Evolutionary conservation across 768 basidiomycete species (phyloP).

Genomic region (Hebeloma cylindrosporum): DNA sequence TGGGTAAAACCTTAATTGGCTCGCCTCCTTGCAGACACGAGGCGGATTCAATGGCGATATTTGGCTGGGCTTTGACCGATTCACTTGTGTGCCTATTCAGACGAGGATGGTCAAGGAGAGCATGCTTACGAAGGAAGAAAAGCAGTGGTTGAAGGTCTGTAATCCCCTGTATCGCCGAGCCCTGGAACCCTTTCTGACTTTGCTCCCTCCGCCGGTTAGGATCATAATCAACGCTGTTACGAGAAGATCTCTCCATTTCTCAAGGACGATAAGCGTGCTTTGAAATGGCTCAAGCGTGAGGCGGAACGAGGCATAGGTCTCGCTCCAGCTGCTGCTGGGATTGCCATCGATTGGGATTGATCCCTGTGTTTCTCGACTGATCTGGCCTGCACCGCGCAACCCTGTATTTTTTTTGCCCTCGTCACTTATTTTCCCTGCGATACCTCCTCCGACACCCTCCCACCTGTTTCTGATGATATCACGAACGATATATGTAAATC

Average conservation of each 20-base stretch:
- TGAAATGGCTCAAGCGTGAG: conserved; percentile 79
- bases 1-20: conserved; percentile 2
- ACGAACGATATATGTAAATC: neutral
- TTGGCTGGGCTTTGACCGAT: conserved; percentile 90
- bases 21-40: conserved; percentile 51
- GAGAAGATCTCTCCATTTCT: conserved; percentile 64
- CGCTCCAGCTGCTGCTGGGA: conserved; percentile 64
- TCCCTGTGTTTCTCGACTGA: conserved; percentile 9
- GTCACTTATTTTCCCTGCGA: neutral
- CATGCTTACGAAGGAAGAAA: conserved; percentile 86
- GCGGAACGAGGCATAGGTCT: conserved; percentile 75
- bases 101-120: conserved; percentile 82
- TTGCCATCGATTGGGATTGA: conserved; percentile 83
- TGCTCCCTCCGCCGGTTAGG: conserved; percentile 41
- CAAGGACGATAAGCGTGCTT: conserved; percentile 76
- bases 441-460: conserved; percentile 1
- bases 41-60: conserved; percentile 67
- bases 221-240: conserved; percentile 77
- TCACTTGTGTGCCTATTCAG: conserved; percentile 94
- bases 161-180: neutral
- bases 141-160: conserved; percentile 77
- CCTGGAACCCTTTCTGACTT: conserved; percentile 2
- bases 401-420: neutral
- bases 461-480: neutral
- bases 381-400: too few species aligned